phyloP scores from a whole-genome alignment of 768 basidiomycete genomes.

The Inosperma sp. region DNA sequence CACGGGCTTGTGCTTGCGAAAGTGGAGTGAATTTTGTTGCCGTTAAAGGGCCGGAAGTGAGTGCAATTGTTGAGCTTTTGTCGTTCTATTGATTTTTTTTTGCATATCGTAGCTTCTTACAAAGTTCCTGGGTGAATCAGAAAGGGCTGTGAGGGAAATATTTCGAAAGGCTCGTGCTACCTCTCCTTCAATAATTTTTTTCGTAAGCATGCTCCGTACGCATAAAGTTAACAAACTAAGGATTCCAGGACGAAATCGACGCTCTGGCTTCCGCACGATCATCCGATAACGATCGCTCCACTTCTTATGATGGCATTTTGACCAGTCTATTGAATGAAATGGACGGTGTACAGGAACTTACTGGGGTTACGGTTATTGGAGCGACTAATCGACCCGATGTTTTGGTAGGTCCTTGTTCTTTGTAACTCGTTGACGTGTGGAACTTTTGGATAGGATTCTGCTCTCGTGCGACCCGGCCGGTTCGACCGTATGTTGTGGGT shows the following conservation, averaged over 20 bases:
- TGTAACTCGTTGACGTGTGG: not conserved
- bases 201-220: conserved; percentile 52
- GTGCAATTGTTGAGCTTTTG: conserved; percentile 17
- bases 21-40: conserved; percentile 95
- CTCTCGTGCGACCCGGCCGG: conserved; percentile 91
- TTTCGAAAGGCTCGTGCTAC: conserved; percentile 94
- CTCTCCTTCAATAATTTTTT: conserved; percentile 94
- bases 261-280: conserved; percentile 80
- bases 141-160: conserved; percentile 89
- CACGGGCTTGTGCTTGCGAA: conserved; percentile 88
- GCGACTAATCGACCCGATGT: conserved; percentile 95
- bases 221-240: not conserved
- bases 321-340: conserved; percentile 95
- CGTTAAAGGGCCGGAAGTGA: conserved; percentile 94
- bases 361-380: conserved; percentile 92
- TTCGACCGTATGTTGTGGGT: conserved; percentile 93
- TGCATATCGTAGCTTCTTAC: conserved; percentile 66
- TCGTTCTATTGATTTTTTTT: conserved; percentile 5
- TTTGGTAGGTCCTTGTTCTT: conserved; percentile 43
- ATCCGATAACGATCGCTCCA: conserved; percentile 49
- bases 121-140: conserved; percentile 97
- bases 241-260: conserved; percentile 88
- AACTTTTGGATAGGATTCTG: conserved; percentile 65
- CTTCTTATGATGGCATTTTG: conserved; percentile 81
- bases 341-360: conserved; percentile 94